Evolutionary conservation across 352 stramenopile species (phyloP).

Genomic region (Globisporangium okanoganense): DNA sequence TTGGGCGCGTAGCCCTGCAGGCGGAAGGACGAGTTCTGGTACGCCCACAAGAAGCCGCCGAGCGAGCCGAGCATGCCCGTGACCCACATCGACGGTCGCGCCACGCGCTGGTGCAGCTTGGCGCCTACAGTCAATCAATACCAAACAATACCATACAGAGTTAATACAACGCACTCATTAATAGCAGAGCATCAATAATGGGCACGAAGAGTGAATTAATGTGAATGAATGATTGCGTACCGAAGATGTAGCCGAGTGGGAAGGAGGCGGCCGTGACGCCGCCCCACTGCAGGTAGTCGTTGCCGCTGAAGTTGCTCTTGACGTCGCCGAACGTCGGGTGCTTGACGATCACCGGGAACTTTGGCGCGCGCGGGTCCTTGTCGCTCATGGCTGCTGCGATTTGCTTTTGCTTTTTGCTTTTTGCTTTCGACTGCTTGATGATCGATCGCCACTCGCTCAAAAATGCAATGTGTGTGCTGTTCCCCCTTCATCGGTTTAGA

Average conservation of each 20-base stretch:
- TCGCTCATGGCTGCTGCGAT: conserved; percentile 36
- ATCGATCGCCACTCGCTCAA: conserved; percentile 15
- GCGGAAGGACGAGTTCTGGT: conserved; percentile 79
- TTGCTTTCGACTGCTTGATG: conserved; percentile 7
- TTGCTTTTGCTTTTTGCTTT: neutral
- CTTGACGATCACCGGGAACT: conserved; percentile 77
- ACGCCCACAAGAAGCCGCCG: conserved; percentile 74
- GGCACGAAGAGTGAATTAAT: neutral
- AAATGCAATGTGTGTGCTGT: too few species aligned
- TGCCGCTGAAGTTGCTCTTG: conserved; percentile 58
- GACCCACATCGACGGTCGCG: conserved; percentile 67
- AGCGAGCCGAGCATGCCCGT: conserved; percentile 72
- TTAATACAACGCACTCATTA: neutral
- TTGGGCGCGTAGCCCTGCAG: conserved; percentile 74
- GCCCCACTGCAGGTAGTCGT: conserved; percentile 62
- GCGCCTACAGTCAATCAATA: conserved; percentile 24
- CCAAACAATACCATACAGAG: neutral
- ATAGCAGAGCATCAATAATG: neutral
- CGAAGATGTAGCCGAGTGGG: conserved; percentile 72
- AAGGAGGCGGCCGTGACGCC: conserved; percentile 64
- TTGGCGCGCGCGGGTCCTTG: conserved; percentile 52
- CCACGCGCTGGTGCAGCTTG: conserved; percentile 61
- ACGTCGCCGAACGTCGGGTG: conserved; percentile 75
- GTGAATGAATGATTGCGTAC: conserved; percentile 27
- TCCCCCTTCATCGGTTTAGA: conserved; percentile 1